A percentile compares a stretch with the other conserved stretches of the same genome.
Evolutionary conservation across 2,329 filamentous ascomycete species (phyloP).

Genomic region (Pezicula neosporulosa): DNA sequence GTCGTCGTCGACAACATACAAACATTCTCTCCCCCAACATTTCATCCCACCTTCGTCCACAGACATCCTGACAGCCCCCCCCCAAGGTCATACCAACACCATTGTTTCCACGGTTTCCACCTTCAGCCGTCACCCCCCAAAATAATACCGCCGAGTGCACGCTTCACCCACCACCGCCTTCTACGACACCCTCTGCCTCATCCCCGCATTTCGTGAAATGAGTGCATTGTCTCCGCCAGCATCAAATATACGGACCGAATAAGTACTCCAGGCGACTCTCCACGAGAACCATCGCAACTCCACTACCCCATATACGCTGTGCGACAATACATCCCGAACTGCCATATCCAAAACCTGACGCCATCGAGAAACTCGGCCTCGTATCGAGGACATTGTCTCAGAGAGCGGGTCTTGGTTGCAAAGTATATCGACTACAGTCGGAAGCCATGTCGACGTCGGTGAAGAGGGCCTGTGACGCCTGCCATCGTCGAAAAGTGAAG

Average conservation of each 20-base stretch:
- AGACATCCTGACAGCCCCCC: too few species aligned
- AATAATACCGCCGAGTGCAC: too few species aligned
- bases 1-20: too few species aligned
- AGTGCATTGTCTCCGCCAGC: constrained; percentile 15
- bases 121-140: too few species aligned
- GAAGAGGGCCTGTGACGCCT: constrained; percentile 66
- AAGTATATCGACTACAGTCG: not conserved
- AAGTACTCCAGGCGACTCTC: constrained; percentile 14
- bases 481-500: constrained; percentile 72
- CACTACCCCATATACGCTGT: constrained; percentile 14
- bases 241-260: constrained; percentile 21
- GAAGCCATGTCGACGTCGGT: constrained; percentile 31
- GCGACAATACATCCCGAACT: constrained; percentile 11
- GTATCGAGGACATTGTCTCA: not conserved
- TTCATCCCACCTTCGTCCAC: too few species aligned
- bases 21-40: too few species aligned
- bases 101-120: too few species aligned
- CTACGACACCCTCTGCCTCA: not conserved
- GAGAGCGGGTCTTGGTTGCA: not conserved
- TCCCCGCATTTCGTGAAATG: constrained; percentile 14
- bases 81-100: too few species aligned
- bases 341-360: not conserved
- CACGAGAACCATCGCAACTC: constrained; percentile 2
- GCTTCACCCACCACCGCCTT: not conserved
- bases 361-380: not conserved